These are phyloP conservation scores for Diutina scorzettiae DNA, from an alignment of 1,139 yeast species.

Conservation along the genomic window DNA sequence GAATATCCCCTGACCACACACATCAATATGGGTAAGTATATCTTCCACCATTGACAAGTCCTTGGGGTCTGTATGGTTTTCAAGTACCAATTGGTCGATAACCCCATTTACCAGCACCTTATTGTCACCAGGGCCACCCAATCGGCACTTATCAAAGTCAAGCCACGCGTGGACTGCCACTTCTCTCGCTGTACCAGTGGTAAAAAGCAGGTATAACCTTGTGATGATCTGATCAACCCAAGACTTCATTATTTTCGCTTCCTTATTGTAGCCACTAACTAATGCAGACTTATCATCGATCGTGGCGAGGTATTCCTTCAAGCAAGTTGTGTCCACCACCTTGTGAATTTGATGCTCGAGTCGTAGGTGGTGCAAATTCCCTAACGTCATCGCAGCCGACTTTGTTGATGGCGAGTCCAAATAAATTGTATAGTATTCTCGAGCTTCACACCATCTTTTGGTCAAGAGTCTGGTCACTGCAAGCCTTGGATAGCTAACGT, in stretches of 20 bases:
- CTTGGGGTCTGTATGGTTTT: neutral
- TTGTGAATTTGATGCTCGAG: neutral
- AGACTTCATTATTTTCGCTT: neutral
- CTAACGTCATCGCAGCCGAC: neutral
- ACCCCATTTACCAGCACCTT: neutral
- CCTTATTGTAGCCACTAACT: neutral
- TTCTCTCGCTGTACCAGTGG: conserved; percentile 1
- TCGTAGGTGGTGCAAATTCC: neutral
- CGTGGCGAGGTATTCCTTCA: neutral
- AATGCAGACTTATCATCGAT: neutral
- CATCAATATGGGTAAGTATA: neutral
- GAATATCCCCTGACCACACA: neutral
- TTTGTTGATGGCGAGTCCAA: neutral
- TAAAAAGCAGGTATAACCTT: conserved; percentile 1
- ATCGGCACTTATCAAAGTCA: neutral
- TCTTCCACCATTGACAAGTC: neutral
- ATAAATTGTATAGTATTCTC: neutral
- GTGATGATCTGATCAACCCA: conserved; percentile 1
- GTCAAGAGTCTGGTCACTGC: neutral
- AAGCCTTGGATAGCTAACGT: neutral
- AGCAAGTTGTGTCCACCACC: neutral
- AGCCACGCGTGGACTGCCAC: neutral
- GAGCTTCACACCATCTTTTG: conserved; percentile 3
- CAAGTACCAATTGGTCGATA: neutral
- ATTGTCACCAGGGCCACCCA: neutral